These are phyloP conservation scores for Linnemannia hyalina DNA, from an alignment of 192 early-diverging fungal genomes.

Conservation along the genomic window DNA sequence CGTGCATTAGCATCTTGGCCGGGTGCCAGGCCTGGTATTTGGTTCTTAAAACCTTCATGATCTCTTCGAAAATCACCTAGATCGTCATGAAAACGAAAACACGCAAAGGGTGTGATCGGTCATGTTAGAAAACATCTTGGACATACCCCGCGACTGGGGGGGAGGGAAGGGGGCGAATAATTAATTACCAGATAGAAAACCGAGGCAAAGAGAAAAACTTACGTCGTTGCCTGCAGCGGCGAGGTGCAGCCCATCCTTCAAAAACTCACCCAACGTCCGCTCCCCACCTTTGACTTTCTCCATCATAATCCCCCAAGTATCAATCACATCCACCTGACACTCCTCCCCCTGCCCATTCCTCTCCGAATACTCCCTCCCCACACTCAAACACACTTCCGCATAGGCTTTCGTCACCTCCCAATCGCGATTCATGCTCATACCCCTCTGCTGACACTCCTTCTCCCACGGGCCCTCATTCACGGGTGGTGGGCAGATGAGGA, in stretches of 20 bases:
- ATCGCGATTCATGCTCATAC: conserved; percentile 48
- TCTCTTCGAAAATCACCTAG: conserved; percentile 53
- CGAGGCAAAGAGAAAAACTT: neutral
- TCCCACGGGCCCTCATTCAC: conserved; percentile 69
- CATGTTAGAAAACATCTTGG: no score
- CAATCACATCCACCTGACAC: conserved; percentile 57
- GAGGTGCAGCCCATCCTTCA: conserved; percentile 73
- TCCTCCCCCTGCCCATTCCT: conserved; percentile 37
- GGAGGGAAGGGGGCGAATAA: no score
- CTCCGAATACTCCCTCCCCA: conserved; percentile 55
- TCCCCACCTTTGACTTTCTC: conserved; percentile 6
- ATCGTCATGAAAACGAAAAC: neutral
- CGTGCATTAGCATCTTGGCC: conserved; percentile 59
- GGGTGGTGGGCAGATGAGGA: conserved; percentile 81
- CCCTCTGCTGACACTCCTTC: conserved; percentile 35
- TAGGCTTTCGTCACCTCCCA: conserved; percentile 63
- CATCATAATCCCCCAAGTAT: conserved; percentile 26
- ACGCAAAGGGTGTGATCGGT: no score
- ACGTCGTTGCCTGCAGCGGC: conserved; percentile 67
- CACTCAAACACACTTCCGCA: conserved; percentile 57
- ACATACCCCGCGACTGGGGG: neutral
- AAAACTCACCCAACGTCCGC: conserved; percentile 31
- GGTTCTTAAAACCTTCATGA: conserved; percentile 57
- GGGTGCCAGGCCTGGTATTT: conserved; percentile 66
- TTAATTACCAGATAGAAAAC: neutral